These are phyloP conservation scores for Yamadazyma kitorensis DNA, from an alignment of 805 yeast species.

Conservation along the genomic window DNA sequence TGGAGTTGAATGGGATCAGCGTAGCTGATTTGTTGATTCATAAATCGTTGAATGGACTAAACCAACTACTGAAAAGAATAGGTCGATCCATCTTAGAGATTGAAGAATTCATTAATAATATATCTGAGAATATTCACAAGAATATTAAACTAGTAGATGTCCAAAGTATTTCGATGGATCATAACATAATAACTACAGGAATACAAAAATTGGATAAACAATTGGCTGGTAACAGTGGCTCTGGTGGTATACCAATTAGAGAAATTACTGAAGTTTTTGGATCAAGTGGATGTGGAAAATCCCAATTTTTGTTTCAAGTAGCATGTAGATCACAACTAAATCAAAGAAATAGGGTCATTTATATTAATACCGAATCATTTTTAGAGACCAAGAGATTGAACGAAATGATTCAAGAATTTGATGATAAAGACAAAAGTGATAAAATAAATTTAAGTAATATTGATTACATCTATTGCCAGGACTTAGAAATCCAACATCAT, in stretches of 20 bases:
- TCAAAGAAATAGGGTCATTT: constrained; percentile 36
- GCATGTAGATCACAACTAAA: constrained; percentile 51
- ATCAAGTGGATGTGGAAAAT: constrained; percentile 81
- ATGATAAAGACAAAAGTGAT: constrained; percentile 9
- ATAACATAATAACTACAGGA: constrained; percentile 28
- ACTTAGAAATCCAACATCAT: constrained; percentile 72
- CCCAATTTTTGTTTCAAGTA: constrained; percentile 72
- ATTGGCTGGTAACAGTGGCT: constrained; percentile 29
- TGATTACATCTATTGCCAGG: constrained; percentile 55
- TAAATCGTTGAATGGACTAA: constrained; percentile 6
- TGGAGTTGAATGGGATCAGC: constrained; percentile 24
- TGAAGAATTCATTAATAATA: constrained; percentile 19
- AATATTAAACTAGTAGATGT: too few species aligned
- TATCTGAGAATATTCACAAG: too few species aligned
- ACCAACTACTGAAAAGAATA: constrained; percentile 18
- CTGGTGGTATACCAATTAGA: constrained; percentile 30
- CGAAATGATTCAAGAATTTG: constrained; percentile 18
- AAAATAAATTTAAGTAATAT: constrained; percentile 24
- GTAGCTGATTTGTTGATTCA: constrained; percentile 22
- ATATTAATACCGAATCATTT: constrained; percentile 74
- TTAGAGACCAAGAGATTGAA: constrained; percentile 62
- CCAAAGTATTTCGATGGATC: too few species aligned
- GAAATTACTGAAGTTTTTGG: constrained; percentile 73
- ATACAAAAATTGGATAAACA: constrained; percentile 21
- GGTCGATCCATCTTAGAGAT: constrained; percentile 27